Evolutionary conservation across 139 green algal species (phyloP).

Genomic region (Mesotaenium endlicherianum): DNA sequence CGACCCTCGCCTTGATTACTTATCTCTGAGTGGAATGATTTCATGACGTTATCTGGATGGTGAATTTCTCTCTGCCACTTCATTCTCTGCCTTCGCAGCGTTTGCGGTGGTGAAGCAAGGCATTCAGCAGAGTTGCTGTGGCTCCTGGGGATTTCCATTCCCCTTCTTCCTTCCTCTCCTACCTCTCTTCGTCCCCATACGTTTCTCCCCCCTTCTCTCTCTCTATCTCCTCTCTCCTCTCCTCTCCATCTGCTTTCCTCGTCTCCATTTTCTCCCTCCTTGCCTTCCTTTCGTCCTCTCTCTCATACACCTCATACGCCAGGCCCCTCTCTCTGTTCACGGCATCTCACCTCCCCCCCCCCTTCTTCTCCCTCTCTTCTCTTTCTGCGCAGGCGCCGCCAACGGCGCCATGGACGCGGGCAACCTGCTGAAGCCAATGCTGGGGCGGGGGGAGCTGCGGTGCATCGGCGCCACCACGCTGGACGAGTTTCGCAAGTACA

Average conservation of each 20-base stretch:
- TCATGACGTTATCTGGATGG: too few relatives aligned
- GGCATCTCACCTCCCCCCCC: too few relatives aligned
- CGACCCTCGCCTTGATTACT: too few relatives aligned
- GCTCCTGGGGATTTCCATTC: too few relatives aligned
- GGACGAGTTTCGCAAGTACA: slow-evolving; percentile 98
- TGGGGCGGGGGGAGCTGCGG: slow-evolving; percentile 90
- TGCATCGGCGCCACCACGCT: slow-evolving; percentile 96
- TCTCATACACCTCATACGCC: not conserved
- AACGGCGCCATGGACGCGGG: slow-evolving; percentile 89
- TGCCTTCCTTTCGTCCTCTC: not conserved
- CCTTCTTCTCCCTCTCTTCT: not conserved
- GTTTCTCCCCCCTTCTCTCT: too few relatives aligned
- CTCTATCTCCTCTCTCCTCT: too few relatives aligned
- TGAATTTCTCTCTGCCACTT: too few relatives aligned
- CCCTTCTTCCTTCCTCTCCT: not conserved
- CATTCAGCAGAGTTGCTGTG: too few relatives aligned
- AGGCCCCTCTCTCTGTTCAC: too few relatives aligned
- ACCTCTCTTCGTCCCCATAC: too few relatives aligned
- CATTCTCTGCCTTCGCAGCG: too few relatives aligned
- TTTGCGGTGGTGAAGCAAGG: too few relatives aligned
- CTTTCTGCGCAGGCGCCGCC: slow-evolving; percentile 31
- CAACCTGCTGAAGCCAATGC: slow-evolving; percentile 94
- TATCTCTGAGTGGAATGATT: not conserved
- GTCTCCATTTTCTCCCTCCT: not conserved
- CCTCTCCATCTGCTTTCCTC: not conserved